These are phyloP conservation scores for Yamadazyma taylorii DNA, from an alignment of 1,139 yeast genomes.

Conservation along the genomic window DNA sequence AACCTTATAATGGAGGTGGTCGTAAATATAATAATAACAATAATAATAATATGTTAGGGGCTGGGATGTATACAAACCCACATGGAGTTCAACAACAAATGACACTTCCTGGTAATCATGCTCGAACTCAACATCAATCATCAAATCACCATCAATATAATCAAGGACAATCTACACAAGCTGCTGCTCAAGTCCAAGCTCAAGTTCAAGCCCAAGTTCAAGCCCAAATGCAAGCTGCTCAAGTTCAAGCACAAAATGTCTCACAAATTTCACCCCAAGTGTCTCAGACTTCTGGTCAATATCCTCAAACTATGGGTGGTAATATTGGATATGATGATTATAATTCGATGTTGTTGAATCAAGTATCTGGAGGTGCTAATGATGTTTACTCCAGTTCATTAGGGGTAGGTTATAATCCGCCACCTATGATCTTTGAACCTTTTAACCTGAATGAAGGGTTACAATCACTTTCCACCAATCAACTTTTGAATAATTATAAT, in stretches of 20 bases:
- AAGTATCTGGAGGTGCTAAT: neutral
- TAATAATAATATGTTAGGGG: no score
- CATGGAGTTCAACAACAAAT: conserved; percentile 1
- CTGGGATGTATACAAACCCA: neutral
- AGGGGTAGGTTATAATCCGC: neutral
- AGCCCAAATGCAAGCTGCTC: neutral
- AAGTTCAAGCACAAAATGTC: neutral
- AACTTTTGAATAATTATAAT: conserved; percentile 3
- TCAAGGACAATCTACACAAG: neutral
- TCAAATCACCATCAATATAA: neutral
- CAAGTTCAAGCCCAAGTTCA: neutral
- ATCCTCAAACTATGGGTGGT: neutral
- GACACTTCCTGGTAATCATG: neutral
- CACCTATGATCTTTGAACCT: conserved; percentile 9
- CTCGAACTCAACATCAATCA: neutral
- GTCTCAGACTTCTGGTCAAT: no score
- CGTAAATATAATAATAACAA: neutral
- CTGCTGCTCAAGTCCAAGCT: neutral
- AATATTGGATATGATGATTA: no score
- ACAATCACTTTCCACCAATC: conserved; percentile 3
- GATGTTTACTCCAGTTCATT: neutral
- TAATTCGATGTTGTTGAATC: no score
- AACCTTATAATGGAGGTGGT: conserved; percentile 1
- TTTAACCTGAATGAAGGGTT: conserved; percentile 4
- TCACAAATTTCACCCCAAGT: neutral